Percentiles rank a stretch among this genome's conserved stretches.
These are phyloP conservation scores for Botrytis sinoallii DNA, from an alignment of 2,329 filamentous ascomycete genomes.

Conservation along the genomic window DNA sequence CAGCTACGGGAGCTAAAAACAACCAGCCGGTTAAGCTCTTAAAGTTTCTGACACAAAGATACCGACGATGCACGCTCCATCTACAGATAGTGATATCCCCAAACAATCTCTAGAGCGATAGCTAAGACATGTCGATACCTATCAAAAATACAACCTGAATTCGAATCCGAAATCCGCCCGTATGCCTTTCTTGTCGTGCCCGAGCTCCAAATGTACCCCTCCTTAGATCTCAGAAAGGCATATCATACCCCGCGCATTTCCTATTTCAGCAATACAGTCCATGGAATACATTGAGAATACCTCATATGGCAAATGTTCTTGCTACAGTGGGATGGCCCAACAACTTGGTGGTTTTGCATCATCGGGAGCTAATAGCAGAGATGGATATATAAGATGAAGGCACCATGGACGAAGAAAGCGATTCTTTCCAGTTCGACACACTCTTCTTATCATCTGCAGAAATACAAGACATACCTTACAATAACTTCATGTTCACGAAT, in stretches of 20 bases:
- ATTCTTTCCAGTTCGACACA: constrained; percentile 25
- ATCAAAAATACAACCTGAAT: neutral
- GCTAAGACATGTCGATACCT: neutral
- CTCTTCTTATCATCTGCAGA: constrained; percentile 16
- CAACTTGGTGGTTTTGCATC: constrained; percentile 7
- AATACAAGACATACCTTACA: constrained; percentile 18
- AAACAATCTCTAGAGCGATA: neutral
- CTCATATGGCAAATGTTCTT: constrained; percentile 20
- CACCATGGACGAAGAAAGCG: constrained; percentile 22
- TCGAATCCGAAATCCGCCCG: neutral
- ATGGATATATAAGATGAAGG: constrained; percentile 14
- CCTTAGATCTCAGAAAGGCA: neutral
- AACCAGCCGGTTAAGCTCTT: neutral
- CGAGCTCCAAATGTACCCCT: neutral
- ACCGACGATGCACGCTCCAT: neutral
- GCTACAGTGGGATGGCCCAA: constrained; percentile 24
- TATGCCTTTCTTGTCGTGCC: neutral
- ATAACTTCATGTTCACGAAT: constrained; percentile 18
- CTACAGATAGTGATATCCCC: neutral
- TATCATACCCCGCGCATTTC: constrained; percentile 9
- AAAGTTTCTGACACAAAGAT: neutral
- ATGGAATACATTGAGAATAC: constrained; percentile 6
- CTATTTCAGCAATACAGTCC: constrained; percentile 21
- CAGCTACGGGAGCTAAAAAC: neutral
- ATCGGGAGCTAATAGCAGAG: constrained; percentile 16